Conservation (phyloP, 2,329 filamentous ascomycete species). For the Epicoccum nigrum region DNA sequence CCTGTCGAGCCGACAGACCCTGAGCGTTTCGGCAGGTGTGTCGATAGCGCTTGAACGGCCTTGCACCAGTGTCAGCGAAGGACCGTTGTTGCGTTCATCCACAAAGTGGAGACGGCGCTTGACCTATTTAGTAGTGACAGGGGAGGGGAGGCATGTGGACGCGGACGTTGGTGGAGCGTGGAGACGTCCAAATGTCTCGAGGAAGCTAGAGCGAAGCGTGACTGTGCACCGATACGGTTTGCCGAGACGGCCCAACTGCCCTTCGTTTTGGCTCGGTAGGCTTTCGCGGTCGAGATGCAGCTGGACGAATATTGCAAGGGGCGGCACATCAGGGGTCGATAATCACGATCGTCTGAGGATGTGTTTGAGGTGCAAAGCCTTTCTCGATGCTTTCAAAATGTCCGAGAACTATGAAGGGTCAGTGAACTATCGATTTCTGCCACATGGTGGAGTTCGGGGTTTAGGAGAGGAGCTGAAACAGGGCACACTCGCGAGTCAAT, state of each 20-base stretch:
- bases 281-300: conserved; percentile 20
- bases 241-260: conserved; percentile 22
- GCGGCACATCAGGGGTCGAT: conserved; percentile 24
- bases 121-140: conserved; percentile 25
- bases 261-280: conserved; percentile 17
- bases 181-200: conserved; percentile 21
- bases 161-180: conserved; percentile 39
- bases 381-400: conserved; percentile 20
- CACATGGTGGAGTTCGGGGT: conserved; percentile 24
- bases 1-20: conserved; percentile 8
- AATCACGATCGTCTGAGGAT: conserved; percentile 30
- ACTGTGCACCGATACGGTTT: conserved; percentile 22
- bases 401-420: conserved; percentile 14
- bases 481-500: conserved; percentile 17
- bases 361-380: conserved; percentile 17
- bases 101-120: conserved; percentile 28
- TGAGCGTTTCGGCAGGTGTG: conserved; percentile 15
- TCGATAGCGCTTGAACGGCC: conserved; percentile 21
- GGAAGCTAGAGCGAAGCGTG: conserved; percentile 26
- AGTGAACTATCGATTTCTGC: conserved; percentile 15
- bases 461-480: conserved; percentile 24
- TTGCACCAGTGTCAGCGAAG: conserved; percentile 31
- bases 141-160: conserved; percentile 33
- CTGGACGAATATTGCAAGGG: conserved; percentile 21
- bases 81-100: conserved; percentile 24